These are phyloP conservation scores for Erythrobasidium hasegawianum DNA, from an alignment of 1,284 basidiomycete species.

Conservation along the genomic window DNA sequence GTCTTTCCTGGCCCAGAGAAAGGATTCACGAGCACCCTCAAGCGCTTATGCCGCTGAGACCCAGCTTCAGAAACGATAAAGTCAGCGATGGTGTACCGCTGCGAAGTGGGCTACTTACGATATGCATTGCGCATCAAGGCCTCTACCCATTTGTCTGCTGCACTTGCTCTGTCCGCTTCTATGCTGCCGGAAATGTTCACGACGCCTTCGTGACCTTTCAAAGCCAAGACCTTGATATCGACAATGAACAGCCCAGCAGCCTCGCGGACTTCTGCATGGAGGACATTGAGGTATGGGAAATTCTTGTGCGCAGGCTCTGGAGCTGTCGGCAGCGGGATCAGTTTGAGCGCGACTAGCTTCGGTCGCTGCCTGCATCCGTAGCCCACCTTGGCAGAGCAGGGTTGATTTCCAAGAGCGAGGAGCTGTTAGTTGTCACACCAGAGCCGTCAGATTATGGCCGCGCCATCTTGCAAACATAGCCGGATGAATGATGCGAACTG, in stretches of 20 bases:
- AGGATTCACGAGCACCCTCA: constrained; percentile 73
- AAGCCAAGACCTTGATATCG: constrained; percentile 17
- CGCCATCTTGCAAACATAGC: too few species aligned
- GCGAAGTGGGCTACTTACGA: too few species aligned
- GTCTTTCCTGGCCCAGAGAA: constrained; percentile 79
- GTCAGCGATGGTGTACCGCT: too few species aligned
- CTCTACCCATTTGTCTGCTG: constrained; percentile 29
- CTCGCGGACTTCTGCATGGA: constrained; percentile 1
- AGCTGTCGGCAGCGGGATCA: constrained; percentile 4
- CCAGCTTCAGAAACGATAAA: not conserved
- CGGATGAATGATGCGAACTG: constrained; percentile 3
- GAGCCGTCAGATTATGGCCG: not conserved
- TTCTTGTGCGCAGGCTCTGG: constrained; percentile 21
- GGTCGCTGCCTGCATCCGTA: not conserved
- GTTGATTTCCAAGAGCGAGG: constrained; percentile 23
- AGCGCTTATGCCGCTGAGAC: constrained; percentile 11
- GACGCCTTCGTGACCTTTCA: constrained; percentile 26
- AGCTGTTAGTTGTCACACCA: constrained; percentile 2
- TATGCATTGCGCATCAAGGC: constrained; percentile 18
- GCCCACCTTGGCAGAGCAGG: constrained; percentile 30
- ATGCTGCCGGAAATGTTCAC: constrained; percentile 22
- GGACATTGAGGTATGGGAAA: constrained; percentile 30
- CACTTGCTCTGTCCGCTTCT: constrained; percentile 4
- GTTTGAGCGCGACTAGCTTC: constrained; percentile 3
- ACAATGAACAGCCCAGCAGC: constrained; percentile 5